These are phyloP conservation scores for Linaria vulgaris DNA, from an alignment of 257 asterid genomes.

Conservation along the genomic window DNA sequence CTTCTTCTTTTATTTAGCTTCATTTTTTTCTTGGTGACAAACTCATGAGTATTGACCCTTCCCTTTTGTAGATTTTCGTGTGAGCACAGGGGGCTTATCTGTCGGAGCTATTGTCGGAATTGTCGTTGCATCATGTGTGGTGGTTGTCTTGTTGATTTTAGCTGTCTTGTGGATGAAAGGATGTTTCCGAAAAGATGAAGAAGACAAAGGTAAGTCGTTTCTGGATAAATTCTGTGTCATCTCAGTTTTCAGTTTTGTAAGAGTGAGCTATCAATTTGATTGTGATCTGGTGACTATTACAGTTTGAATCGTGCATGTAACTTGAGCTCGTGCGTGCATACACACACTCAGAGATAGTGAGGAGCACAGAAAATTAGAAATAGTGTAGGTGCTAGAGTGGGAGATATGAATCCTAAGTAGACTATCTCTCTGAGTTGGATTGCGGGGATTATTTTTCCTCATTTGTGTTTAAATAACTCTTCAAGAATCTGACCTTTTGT, in stretches of 20 bases:
- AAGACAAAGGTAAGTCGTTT: constrained; percentile 51
- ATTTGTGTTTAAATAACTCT: too few relatives aligned
- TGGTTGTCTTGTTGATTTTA: constrained; percentile 37
- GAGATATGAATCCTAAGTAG: too few relatives aligned
- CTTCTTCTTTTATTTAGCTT: not conserved
- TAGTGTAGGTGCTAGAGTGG: too few relatives aligned
- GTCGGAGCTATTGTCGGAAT: constrained; percentile 73
- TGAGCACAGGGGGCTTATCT: constrained; percentile 57
- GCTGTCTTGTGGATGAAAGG: constrained; percentile 63
- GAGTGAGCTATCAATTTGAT: too few relatives aligned
- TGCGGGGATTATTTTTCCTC: too few relatives aligned
- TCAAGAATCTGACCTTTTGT: not conserved
- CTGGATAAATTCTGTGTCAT: not conserved
- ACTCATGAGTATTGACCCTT: constrained; percentile 4
- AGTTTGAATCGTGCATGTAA: too few relatives aligned
- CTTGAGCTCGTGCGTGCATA: too few relatives aligned
- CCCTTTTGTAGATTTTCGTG: constrained; percentile 51
- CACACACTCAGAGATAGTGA: too few relatives aligned
- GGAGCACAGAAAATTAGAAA: too few relatives aligned
- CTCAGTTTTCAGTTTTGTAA: too few relatives aligned
- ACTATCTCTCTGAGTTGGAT: too few relatives aligned
- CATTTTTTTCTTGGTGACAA: constrained; percentile 10
- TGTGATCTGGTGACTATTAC: too few relatives aligned
- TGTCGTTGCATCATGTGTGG: constrained; percentile 46
- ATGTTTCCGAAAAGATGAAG: constrained; percentile 43